Conservation (phyloP, 2,329 filamentous ascomycete genomes). For the Nigrograna mackinnonii region DNA sequence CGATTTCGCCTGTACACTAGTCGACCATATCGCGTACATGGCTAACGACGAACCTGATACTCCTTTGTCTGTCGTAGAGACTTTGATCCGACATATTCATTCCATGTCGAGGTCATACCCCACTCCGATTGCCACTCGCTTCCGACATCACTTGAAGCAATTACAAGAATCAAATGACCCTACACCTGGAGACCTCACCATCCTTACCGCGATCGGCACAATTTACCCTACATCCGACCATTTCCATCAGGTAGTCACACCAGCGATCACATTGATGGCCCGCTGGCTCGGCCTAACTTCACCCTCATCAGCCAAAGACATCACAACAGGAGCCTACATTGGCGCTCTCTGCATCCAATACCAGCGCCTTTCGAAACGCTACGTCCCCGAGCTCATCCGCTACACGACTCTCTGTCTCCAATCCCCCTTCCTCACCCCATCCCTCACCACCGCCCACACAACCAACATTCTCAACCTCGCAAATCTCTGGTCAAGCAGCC, state of each 20-base stretch:
- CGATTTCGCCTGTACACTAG: conserved; percentile 67
- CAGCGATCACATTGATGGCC: conserved; percentile 81
- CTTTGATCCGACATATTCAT: conserved; percentile 84
- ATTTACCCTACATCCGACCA: conserved; percentile 96
- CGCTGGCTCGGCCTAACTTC: conserved; percentile 81
- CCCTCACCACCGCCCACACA: conserved; percentile 63
- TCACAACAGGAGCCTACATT: conserved; percentile 77
- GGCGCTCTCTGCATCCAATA: conserved; percentile 80
- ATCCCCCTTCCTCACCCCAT: conserved; percentile 40
- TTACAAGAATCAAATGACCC: conserved; percentile 59
- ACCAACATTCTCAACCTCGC: conserved; percentile 70
- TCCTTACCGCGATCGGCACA: conserved; percentile 81
- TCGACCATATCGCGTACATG: conserved; percentile 68
- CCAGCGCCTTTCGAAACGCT: conserved; percentile 80
- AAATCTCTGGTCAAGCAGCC: conserved; percentile 72
- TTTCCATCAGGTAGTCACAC: conserved; percentile 93
- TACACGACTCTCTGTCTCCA: conserved; percentile 75
- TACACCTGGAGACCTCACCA: conserved; percentile 71
- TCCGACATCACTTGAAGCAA: conserved; percentile 70
- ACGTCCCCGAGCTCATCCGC: conserved; percentile 85
- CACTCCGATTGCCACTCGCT: conserved; percentile 74
- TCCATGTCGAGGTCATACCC: conserved; percentile 88
- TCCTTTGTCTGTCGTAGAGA: conserved; percentile 73
- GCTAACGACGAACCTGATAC: conserved; percentile 55
- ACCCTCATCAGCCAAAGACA: conserved; percentile 66